phyloP scores from a whole-genome alignment of 2,329 filamentous ascomycete species.

The Elsinoe necatrix region DNA sequence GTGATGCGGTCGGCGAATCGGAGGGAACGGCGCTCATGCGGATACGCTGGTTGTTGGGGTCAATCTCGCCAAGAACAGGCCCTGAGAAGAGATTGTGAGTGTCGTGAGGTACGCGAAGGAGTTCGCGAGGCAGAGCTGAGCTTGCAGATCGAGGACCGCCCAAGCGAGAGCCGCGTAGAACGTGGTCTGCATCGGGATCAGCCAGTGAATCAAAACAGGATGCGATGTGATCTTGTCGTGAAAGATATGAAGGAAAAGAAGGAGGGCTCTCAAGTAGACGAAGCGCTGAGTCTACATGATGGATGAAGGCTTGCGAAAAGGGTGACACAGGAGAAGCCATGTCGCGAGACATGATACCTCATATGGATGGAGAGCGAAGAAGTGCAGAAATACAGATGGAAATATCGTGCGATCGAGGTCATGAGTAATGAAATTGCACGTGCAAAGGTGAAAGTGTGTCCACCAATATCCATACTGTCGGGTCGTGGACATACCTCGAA shows the following conservation, averaged over 20 bases:
- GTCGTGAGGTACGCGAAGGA: slow-evolving; percentile 25
- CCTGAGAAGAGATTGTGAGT: slow-evolving; percentile 16
- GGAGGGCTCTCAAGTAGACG: slow-evolving; percentile 21
- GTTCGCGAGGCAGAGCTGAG: slow-evolving; percentile 26
- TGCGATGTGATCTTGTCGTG: not conserved
- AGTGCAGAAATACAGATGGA: not conserved
- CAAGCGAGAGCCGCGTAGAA: slow-evolving; percentile 31
- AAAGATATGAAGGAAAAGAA: slow-evolving; percentile 7
- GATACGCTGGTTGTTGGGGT: slow-evolving; percentile 26
- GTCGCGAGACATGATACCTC: not conserved
- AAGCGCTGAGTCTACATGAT: slow-evolving; percentile 20
- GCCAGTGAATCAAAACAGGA: slow-evolving; percentile 20
- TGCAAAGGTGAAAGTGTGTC: not conserved
- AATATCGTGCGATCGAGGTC: not conserved
- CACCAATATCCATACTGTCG: not conserved
- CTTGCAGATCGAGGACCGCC: slow-evolving; percentile 30
- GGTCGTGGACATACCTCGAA: slow-evolving; percentile 28
- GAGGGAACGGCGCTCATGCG: slow-evolving; percentile 22
- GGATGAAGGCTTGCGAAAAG: slow-evolving; percentile 9
- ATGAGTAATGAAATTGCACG: not conserved
- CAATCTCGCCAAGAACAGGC: slow-evolving; percentile 28
- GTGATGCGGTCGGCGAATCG: slow-evolving; percentile 42
- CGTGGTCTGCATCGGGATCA: slow-evolving; percentile 27
- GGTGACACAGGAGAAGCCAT: slow-evolving; percentile 8
- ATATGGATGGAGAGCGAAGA: not conserved